Evolutionary conservation across 768 basidiomycete species (phyloP).

Genomic region (Favolaschia claudopus): DNA sequence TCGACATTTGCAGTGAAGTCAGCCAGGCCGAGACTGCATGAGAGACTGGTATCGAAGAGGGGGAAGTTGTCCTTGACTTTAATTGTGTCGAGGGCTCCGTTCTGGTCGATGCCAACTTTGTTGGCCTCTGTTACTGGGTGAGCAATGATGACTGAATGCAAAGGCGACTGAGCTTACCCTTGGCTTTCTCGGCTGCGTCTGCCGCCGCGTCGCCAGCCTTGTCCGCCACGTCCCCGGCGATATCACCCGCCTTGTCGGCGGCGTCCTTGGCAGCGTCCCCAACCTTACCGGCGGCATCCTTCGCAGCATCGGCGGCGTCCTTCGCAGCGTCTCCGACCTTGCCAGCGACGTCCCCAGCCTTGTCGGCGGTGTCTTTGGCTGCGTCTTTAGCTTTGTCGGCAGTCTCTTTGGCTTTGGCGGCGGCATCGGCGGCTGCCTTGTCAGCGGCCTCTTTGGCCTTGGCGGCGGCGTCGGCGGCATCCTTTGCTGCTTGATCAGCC

Average conservation of each 20-base stretch:
- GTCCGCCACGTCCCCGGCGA: too few relatives aligned
- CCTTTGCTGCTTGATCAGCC: too few relatives aligned
- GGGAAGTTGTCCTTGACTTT: conserved; percentile 1
- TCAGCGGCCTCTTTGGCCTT: background rate
- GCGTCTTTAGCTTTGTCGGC: background rate
- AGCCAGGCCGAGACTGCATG: background rate
- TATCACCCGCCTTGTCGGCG: too few relatives aligned
- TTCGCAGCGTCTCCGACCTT: too few relatives aligned
- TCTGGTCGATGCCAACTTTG: background rate
- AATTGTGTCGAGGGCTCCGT: conserved; percentile 3
- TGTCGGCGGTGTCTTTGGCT: background rate
- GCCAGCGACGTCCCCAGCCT: background rate
- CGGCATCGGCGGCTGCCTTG: background rate
- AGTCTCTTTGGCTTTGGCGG: background rate
- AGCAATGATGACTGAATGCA: background rate
- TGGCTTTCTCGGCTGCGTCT: too few relatives aligned
- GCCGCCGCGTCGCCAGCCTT: too few relatives aligned
- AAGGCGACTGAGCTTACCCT: background rate
- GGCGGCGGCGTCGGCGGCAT: background rate
- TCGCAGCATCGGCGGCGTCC: background rate
- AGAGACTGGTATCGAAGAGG: background rate
- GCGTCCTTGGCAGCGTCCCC: background rate
- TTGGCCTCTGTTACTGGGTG: background rate
- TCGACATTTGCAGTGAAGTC: conserved; percentile 2
- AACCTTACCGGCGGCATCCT: background rate